A percentile compares a stretch with the other conserved stretches of the same genome.
phyloP scores from a whole-genome alignment of 2,329 filamentous ascomycete genomes.

The Exophiala aquamarina region DNA sequence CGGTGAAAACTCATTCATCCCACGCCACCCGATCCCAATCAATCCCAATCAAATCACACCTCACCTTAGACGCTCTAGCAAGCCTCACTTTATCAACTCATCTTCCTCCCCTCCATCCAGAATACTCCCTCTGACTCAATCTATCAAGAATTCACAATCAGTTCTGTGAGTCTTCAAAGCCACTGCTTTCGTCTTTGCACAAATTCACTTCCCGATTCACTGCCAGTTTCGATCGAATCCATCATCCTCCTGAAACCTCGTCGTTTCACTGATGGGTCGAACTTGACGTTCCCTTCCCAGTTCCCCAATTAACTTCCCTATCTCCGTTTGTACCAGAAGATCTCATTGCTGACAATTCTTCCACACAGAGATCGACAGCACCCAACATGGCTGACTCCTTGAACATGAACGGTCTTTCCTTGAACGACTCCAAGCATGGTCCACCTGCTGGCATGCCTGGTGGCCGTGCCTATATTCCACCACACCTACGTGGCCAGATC shows the following conservation, averaged over 20 bases:
- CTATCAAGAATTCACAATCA: no score
- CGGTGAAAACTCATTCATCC: background rate
- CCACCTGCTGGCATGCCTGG: constrained; percentile 30
- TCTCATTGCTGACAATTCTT: background rate
- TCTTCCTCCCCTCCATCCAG: constrained; percentile 2
- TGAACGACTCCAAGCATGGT: constrained; percentile 65
- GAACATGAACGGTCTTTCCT: constrained; percentile 56
- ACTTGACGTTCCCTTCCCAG: background rate
- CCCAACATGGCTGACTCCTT: constrained; percentile 53
- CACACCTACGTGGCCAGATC: constrained; percentile 56
- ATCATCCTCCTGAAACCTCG: no score
- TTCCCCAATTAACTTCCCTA: background rate
- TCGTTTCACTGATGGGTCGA: no score
- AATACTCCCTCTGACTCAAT: no score
- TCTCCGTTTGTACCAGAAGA: background rate
- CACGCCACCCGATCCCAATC: constrained; percentile 4
- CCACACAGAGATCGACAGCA: background rate
- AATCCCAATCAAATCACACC: no score
- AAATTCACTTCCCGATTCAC: no score
- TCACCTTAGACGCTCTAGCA: constrained; percentile 11
- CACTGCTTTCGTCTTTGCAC: background rate
- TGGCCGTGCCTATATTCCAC: constrained; percentile 65
- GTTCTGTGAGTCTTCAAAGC: constrained; percentile 10
- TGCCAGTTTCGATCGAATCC: no score
- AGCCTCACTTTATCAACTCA: constrained; percentile 16